A percentile compares a stretch with the other conserved stretches of the same genome.
phyloP scores from a whole-genome alignment of 495 filamentous ascomycete species.

The Achaetomiella virescens region DNA sequence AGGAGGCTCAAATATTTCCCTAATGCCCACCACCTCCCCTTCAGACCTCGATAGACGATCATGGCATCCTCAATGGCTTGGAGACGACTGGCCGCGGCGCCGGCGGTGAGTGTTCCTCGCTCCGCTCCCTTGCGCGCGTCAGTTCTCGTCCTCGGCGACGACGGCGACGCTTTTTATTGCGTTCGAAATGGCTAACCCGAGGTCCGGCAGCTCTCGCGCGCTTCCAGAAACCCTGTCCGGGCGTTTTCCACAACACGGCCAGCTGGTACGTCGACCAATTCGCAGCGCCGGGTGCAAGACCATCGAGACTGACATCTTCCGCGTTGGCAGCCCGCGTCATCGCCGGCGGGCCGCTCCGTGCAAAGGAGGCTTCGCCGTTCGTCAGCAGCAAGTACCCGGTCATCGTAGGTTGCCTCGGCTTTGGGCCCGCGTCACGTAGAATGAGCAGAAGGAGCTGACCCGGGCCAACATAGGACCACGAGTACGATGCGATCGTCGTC shows the following conservation, averaged over 20 bases:
- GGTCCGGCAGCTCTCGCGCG: constrained; percentile 42
- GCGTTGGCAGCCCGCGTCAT: constrained; percentile 57
- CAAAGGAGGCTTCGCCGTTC: constrained; percentile 82
- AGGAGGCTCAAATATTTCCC: constrained; percentile 26
- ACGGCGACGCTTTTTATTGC: constrained; percentile 3
- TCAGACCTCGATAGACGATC: constrained; percentile 27
- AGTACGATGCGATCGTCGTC: constrained; percentile 80
- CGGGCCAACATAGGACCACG: constrained; percentile 41
- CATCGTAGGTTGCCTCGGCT: constrained; percentile 57
- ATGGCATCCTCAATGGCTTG: constrained; percentile 50
- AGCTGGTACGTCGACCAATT: constrained; percentile 52
- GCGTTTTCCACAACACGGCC: constrained; percentile 82
- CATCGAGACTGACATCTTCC: constrained; percentile 8
- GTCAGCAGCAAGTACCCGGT: constrained; percentile 84
- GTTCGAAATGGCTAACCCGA: constrained; percentile 16
- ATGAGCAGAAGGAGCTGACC: constrained; percentile 23
- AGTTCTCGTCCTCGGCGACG: background rate
- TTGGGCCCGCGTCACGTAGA: background rate
- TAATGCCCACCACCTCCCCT: constrained; percentile 26
- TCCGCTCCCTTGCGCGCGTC: background rate
- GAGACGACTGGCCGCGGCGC: constrained; percentile 41
- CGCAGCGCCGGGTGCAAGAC: background rate
- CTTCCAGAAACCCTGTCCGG: constrained; percentile 49
- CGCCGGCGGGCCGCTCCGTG: constrained; percentile 74
- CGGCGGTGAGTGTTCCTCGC: constrained; percentile 34